phyloP scores from a whole-genome alignment of 495 filamentous ascomycete species.

The Penicillium paradoxum region DNA sequence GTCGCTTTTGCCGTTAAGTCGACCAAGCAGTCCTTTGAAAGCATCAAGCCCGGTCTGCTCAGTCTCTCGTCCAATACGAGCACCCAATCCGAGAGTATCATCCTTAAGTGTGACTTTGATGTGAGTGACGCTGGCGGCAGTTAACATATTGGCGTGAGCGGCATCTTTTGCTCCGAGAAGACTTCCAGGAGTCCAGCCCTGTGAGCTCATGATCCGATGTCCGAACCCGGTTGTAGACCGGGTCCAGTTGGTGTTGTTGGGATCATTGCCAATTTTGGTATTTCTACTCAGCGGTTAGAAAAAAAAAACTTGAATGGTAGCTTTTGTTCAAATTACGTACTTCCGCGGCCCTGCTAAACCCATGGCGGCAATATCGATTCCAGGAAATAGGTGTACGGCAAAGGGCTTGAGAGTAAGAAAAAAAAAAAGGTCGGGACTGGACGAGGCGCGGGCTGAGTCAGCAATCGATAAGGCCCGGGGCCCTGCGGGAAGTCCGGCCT shows the following conservation, averaged over 20 bases:
- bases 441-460: conserved; percentile 8
- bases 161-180: conserved; percentile 72
- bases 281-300: conserved; percentile 48
- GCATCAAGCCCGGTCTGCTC: conserved; percentile 77
- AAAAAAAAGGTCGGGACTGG: conserved; percentile 1
- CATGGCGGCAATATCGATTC: conserved; percentile 44
- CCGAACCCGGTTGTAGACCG: conserved; percentile 76
- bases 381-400: background rate
- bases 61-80: conserved; percentile 57
- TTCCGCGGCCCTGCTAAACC: conserved; percentile 69
- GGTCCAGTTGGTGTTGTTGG: conserved; percentile 90
- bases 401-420: too few relatives aligned
- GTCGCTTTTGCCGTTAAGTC: conserved; percentile 83
- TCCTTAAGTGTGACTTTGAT: conserved; percentile 80
- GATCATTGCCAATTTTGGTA: conserved; percentile 78
- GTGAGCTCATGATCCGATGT: conserved; percentile 75
- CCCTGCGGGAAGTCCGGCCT: too few relatives aligned
- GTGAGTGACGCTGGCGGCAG: conserved; percentile 68
- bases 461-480: conserved; percentile 12
- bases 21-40: conserved; percentile 77
- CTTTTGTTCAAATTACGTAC: conserved; percentile 41
- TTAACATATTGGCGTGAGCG: conserved; percentile 66
- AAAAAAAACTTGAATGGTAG: background rate
- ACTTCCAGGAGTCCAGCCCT: conserved; percentile 85
- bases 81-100: conserved; percentile 83